Evolutionary conservation across 192 early-diverging fungal genomes (phyloP), one percentile per base, ranked within the genome.

Genomic region (Geosiphon pyriformis): DNA sequence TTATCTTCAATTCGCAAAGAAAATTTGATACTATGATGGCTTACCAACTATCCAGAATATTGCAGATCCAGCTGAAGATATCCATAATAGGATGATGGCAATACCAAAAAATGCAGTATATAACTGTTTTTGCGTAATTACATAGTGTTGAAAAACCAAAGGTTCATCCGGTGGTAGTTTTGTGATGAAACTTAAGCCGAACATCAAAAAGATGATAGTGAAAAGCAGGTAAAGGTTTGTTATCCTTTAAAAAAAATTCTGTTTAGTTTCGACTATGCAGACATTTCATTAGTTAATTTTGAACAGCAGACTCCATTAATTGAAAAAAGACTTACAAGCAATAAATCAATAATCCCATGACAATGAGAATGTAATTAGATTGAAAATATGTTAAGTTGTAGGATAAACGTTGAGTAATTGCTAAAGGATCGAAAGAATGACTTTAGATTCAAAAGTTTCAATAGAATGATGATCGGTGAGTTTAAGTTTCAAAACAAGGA

Each of bases 21-120:
- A 56, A 56, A 1, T 30, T 31, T 35, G 18, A 59, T 12, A 20
- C 48, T 15, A 23, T 34, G 8, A 20, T 26, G 34, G 64, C 76
- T 64, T 79, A 80, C 80, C 80, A 64, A 82, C 68, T 59, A 84
- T 77, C 84, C 84, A 86, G 50, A 86, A 84, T 37, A 86, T 71
- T 23, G 78, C 79, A 10, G 79, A 78, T 1, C 79, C 72, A 18
- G 80, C 71, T 12, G 75, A 76, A 29, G 80, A 82, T 60, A 86
- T 70, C 54, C 77, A 74, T 50, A 86, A 76, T 18, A 86, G 68
- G 33, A 77, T 33, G 52, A 85, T 69, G 3, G 81, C 78, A 34
- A 75, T 62, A 32, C 61, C 56, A 42, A 75, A 72, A 34, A 81
- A 71, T n/a, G 29, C 61, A 11, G 65, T 71, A 72, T 82, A 79